Evolutionary conservation across 495 filamentous ascomycete genomes (phyloP).

Genomic region (Penicillium odoratum): DNA sequence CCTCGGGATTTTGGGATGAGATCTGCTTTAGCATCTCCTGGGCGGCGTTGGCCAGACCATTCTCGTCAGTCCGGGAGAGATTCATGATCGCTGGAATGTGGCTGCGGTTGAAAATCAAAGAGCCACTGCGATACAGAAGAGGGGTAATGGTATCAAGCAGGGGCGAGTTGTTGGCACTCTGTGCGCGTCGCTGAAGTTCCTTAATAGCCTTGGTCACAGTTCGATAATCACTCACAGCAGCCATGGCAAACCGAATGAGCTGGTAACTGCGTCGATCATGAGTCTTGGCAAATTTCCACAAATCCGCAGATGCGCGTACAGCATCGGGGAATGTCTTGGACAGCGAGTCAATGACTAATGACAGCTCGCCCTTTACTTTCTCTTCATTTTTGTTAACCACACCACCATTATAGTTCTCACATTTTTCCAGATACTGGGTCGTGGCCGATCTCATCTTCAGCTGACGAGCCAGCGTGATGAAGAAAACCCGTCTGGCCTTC

Average conservation of each 20-base stretch:
- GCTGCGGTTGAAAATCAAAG: slow-evolving; percentile 88
- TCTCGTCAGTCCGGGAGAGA: slow-evolving; percentile 76
- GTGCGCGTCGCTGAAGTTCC: slow-evolving; percentile 81
- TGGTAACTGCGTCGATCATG: slow-evolving; percentile 92
- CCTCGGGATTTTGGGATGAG: slow-evolving; percentile 79
- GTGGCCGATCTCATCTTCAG: slow-evolving; percentile 67
- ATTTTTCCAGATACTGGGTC: slow-evolving; percentile 70
- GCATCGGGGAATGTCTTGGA: slow-evolving; percentile 74
- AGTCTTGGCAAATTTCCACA: slow-evolving; percentile 87
- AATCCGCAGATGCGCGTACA: slow-evolving; percentile 62
- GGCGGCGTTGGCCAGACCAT: slow-evolving; percentile 71
- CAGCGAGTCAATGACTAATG: slow-evolving; percentile 64
- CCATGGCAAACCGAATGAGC: slow-evolving; percentile 80
- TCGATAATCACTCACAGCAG: slow-evolving; percentile 85
- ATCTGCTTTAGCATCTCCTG: slow-evolving; percentile 94
- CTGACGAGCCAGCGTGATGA: slow-evolving; percentile 78
- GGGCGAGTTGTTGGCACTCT: slow-evolving; percentile 57
- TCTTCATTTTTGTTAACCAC: slow-evolving; percentile 72
- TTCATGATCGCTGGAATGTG: slow-evolving; percentile 89
- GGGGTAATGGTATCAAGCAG: slow-evolving; percentile 78
- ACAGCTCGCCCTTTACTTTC: slow-evolving; percentile 65
- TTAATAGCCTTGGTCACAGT: slow-evolving; percentile 86
- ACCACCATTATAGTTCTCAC: slow-evolving; percentile 83
- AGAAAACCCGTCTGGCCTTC: slow-evolving; percentile 82
- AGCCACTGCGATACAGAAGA: slow-evolving; percentile 79